These are phyloP conservation scores for Coccomyxa sp. DNA, from an alignment of 139 green algal genomes.

Conservation along the genomic window DNA sequence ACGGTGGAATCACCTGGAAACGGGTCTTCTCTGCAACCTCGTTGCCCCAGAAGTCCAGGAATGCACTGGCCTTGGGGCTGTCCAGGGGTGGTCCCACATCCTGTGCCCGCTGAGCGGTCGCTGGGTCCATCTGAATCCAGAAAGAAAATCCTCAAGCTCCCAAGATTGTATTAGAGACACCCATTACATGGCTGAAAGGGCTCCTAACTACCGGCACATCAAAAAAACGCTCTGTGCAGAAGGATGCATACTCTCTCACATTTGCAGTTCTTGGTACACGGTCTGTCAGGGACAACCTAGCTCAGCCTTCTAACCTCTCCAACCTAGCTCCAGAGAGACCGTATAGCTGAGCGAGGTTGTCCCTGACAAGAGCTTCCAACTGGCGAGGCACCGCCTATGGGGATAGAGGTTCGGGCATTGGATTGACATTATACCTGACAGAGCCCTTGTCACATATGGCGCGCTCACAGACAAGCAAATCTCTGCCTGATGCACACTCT, in stretches of 20 bases:
- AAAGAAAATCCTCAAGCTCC: not conserved
- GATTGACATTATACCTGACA: too few relatives aligned
- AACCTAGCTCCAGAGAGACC: too few relatives aligned
- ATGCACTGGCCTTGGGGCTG: constrained; percentile 48
- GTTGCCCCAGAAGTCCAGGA: constrained; percentile 74
- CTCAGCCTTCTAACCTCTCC: too few relatives aligned
- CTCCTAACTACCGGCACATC: not conserved
- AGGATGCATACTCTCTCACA: not conserved
- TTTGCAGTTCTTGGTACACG: not conserved
- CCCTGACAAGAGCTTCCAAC: too few relatives aligned
- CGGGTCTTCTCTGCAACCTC: constrained; percentile 58
- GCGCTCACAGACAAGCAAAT: too few relatives aligned
- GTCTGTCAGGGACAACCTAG: not conserved
- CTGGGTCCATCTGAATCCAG: constrained; percentile 30
- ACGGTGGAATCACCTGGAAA: constrained; percentile 22
- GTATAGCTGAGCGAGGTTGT: too few relatives aligned
- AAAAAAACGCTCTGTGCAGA: not conserved
- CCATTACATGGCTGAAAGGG: not conserved
- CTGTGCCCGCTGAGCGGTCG: constrained; percentile 39
- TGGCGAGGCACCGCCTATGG: too few relatives aligned
- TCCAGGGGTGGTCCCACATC: constrained; percentile 65
- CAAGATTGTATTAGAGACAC: not conserved
- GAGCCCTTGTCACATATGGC: too few relatives aligned
- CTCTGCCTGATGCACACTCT: too few relatives aligned
- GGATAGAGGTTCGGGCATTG: too few relatives aligned